Evolutionary conservation across 768 basidiomycete genomes (phyloP).

Genomic region (Termitomyces bulborhizus): DNA sequence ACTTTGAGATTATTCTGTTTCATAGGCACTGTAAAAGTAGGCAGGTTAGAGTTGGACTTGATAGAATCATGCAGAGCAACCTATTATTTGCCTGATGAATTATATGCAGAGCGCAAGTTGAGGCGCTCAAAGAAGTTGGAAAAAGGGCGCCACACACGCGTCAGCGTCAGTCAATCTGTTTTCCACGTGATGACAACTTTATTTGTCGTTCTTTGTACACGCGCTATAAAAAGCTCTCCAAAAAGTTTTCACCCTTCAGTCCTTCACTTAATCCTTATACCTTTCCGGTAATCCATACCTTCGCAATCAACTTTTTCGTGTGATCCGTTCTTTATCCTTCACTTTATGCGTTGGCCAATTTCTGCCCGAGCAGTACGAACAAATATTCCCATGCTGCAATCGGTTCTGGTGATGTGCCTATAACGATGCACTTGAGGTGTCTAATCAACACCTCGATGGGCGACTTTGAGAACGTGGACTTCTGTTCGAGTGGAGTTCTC

Average conservation of each 20-base stretch:
- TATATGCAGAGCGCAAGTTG: too few relatives aligned
- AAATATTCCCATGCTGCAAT: conserved; percentile 49
- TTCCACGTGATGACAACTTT: conserved; percentile 6
- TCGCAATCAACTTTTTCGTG: background rate
- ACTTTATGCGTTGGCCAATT: conserved; percentile 40
- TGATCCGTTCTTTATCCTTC: conserved; percentile 5
- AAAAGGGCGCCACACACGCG: too few relatives aligned
- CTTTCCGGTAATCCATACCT: background rate
- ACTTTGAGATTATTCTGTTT: conserved; percentile 28
- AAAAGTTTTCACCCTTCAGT: background rate
- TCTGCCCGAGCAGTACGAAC: conserved; percentile 69
- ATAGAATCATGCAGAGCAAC: background rate
- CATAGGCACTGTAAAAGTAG: background rate
- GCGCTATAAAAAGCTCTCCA: background rate
- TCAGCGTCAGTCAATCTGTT: too few relatives aligned
- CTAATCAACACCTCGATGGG: conserved; percentile 54
- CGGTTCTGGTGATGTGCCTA: conserved; percentile 82
- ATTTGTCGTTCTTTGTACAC: conserved; percentile 3
- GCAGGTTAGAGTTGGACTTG: background rate
- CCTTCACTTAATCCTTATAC: background rate
- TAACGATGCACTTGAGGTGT: conserved; percentile 40
- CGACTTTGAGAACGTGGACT: conserved; percentile 29
- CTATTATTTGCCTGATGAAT: background rate
- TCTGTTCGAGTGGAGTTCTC: conserved; percentile 26
- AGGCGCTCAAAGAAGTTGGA: too few relatives aligned